Evolutionary conservation across 805 yeast species (phyloP).

Genomic region (Pichia californica): DNA sequence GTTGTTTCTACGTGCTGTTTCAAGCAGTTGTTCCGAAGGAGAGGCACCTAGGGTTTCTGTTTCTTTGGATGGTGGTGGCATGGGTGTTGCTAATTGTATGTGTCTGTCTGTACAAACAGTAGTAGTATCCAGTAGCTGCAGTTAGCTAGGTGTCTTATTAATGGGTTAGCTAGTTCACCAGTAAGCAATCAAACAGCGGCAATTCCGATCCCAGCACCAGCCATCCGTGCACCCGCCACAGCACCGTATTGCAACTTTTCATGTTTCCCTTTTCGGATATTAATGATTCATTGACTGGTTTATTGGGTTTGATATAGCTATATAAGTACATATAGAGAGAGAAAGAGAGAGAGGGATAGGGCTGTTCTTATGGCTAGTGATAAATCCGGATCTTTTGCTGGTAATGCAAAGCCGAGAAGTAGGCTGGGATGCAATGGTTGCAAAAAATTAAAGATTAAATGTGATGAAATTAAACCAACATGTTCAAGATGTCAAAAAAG

Average conservation of each 20-base stretch:
- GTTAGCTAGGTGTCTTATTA: no score
- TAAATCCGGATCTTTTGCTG: no score
- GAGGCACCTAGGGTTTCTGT: conserved; percentile 41
- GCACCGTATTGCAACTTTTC: no score
- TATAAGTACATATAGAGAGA: no score
- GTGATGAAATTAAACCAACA: conserved; percentile 19
- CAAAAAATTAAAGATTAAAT: conserved; percentile 19
- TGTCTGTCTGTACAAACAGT: neutral
- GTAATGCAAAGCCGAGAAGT: conserved; percentile 7
- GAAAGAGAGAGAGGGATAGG: no score
- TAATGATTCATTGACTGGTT: no score
- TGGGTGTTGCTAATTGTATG: neutral
- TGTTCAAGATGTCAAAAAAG: conserved; percentile 15
- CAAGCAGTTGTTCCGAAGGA: conserved; percentile 70
- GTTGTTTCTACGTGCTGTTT: conserved; percentile 84
- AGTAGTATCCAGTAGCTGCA: no score
- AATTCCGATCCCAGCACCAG: neutral
- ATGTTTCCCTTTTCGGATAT: neutral
- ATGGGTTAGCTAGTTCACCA: no score
- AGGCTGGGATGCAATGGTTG: conserved; percentile 12
- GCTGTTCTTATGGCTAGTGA: no score
- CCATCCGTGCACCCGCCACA: neutral
- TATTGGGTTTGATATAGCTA: no score
- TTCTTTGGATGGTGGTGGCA: neutral
- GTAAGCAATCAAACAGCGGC: neutral